Evolutionary conservation across 148 eudicot species (phyloP).

Genomic region (Nepenthes mirabilis): DNA sequence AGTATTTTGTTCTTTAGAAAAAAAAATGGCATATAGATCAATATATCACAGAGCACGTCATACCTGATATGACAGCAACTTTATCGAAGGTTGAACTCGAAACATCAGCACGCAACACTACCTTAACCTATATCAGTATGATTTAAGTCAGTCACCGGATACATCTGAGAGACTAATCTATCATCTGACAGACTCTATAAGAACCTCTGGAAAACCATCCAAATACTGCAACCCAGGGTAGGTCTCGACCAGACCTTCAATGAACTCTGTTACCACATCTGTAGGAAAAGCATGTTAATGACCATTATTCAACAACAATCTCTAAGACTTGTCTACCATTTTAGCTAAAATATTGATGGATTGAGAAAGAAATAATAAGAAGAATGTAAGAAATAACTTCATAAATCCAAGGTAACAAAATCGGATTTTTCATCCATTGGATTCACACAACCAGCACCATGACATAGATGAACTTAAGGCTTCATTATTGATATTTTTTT

Average conservation of each 20-base stretch:
- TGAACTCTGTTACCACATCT: slow-evolving; percentile 94
- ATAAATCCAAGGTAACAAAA: too few species aligned
- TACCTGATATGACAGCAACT: slow-evolving; percentile 93
- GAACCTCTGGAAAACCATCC: slow-evolving; percentile 98
- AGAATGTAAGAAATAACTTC: too few species aligned
- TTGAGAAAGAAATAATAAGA: neutral
- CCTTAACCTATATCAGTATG: slow-evolving; percentile 49
- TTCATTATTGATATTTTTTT: too few species aligned
- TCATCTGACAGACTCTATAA: neutral
- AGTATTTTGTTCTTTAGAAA: too few species aligned
- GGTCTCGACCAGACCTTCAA: slow-evolving; percentile 91
- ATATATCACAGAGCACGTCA: neutral
- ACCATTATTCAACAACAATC: neutral
- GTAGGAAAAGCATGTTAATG: slow-evolving; percentile 8
- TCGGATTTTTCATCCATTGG: too few species aligned
- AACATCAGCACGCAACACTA: slow-evolving; percentile 92
- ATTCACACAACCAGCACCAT: too few species aligned
- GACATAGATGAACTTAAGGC: too few species aligned
- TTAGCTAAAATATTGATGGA: neutral
- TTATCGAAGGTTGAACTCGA: slow-evolving; percentile 53
- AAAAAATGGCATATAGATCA: neutral
- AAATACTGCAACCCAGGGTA: slow-evolving; percentile 89
- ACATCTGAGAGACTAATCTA: neutral
- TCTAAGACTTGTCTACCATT: too few species aligned
- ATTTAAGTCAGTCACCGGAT: neutral